Base-by-base conservation (phyloP, 116 monocot species). In the Papilionanthe hybrid region DNA sequence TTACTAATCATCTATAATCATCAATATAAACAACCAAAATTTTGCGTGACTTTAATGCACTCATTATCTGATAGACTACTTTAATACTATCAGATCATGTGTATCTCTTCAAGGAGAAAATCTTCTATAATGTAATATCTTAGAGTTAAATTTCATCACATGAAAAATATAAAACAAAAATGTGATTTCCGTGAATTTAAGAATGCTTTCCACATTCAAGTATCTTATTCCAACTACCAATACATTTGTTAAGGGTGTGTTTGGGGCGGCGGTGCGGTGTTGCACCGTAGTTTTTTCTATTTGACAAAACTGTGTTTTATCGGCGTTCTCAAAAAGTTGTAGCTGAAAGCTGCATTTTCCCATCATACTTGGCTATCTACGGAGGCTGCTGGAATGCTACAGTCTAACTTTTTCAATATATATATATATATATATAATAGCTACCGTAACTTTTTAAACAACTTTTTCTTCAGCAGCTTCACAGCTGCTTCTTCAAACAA, bases 71-170 rank as follows among this genome's bases (percentile, higher is more conserved):
- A 32, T 68, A 68, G 68, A 63, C 0, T 3, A 22, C 9, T 9
- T 63, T 68, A 68, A 27, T 32, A 68, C 4, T 27, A 7, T 68
- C 30, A 68, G 0, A 29, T 10, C 27, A 10, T 68, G 68, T 29
- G 30, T 10, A 11, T 68, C 29, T 29, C 3, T 29, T 27, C 29
- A 0, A 76, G 76, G 50, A 76, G 72, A 69, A 69, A 15, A 10
- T 69, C 28, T 72, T 72, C 42, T 72, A 43, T 19, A 43, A 72
- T 43, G 43, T 72, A 3, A 72, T 72, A 43, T 72, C 43, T 72
- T 43, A 72, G n/a, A 5, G 43, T 69, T 37, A 72, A 42, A 41
- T 72, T 37, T 72, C n/a, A 43, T 27, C 43, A 43, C 72, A 72
- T 41, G 72, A 72, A 72, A 72, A 72, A 20, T 17, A n/a, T 17